A percentile compares a stretch with the other conserved stretches of the same genome.
phyloP scores from a whole-genome alignment of 768 basidiomycete genomes.

The Boletus rubescentipes region DNA sequence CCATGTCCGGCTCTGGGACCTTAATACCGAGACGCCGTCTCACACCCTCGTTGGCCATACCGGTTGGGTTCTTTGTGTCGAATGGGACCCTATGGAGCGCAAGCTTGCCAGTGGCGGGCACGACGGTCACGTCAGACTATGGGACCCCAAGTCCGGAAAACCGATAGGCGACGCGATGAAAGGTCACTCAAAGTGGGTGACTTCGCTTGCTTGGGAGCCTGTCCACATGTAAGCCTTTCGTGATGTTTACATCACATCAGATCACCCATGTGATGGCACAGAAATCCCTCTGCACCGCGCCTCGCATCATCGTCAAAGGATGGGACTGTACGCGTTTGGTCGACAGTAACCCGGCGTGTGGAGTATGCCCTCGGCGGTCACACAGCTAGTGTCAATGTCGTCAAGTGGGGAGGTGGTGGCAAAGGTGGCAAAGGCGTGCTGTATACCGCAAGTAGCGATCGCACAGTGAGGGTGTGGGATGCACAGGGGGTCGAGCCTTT shows the following conservation, averaged over 20 bases:
- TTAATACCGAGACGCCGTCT: conserved; percentile 89
- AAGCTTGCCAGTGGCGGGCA: conserved; percentile 92
- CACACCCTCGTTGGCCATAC: conserved; percentile 85
- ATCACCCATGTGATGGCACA: conserved; percentile 29
- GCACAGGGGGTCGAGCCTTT: conserved; percentile 60
- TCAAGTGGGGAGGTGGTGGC: conserved; percentile 93
- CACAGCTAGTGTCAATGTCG: conserved; percentile 90
- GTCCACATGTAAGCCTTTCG: conserved; percentile 70
- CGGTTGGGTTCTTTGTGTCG: conserved; percentile 96
- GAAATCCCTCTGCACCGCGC: conserved; percentile 76
- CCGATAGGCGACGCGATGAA: conserved; percentile 84
- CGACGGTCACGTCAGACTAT: conserved; percentile 89
- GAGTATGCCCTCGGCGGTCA: conserved; percentile 93
- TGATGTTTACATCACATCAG: not conserved
- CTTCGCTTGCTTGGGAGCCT: conserved; percentile 93
- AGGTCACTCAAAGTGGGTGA: conserved; percentile 97
- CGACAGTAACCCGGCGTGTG: conserved; percentile 60
- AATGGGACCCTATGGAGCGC: conserved; percentile 94
- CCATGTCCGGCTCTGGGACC: conserved; percentile 90
- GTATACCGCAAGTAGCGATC: conserved; percentile 94
- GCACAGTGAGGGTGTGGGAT: conserved; percentile 95
- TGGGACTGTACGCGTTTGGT: conserved; percentile 95
- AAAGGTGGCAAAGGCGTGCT: conserved; percentile 64
- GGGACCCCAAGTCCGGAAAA: conserved; percentile 93
- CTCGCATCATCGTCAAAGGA: conserved; percentile 96